Percentiles rank a stretch among this genome's conserved stretches.
These are phyloP conservation scores for Saccharomycopsis hybrid DNA, from an alignment of 1,139 yeast genomes.

Conservation along the genomic window DNA sequence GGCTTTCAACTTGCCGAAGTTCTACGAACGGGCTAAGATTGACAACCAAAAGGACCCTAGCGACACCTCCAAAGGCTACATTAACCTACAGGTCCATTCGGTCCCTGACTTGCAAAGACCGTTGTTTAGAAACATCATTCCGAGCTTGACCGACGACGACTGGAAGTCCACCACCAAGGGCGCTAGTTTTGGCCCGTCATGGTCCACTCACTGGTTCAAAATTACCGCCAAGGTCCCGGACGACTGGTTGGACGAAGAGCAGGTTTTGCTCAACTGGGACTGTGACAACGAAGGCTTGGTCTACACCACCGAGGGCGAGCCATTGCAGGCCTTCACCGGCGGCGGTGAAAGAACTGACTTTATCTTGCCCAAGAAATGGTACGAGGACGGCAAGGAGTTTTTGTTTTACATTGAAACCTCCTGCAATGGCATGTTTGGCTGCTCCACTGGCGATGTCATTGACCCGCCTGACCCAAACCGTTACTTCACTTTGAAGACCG, in stretches of 20 bases:
- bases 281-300: constrained; percentile 80
- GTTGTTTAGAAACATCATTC: constrained; percentile 61
- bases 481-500: constrained; percentile 56
- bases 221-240: constrained; percentile 56
- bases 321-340: constrained; percentile 81
- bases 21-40: constrained; percentile 58
- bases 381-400: constrained; percentile 34
- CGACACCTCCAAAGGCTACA: constrained; percentile 31
- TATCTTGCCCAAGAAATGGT: constrained; percentile 53
- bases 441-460: constrained; percentile 53
- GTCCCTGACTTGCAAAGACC: constrained; percentile 75
- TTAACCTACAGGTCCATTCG: constrained; percentile 49
- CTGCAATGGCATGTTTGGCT: constrained; percentile 94
- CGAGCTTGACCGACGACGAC: constrained; percentile 35
- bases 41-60: constrained; percentile 31
- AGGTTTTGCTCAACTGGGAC: constrained; percentile 77
- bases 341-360: constrained; percentile 75
- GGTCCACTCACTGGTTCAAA: constrained; percentile 96
- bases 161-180: constrained; percentile 65
- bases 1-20: constrained; percentile 71
- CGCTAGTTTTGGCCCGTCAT: constrained; percentile 84
- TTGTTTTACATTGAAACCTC: constrained; percentile 79
- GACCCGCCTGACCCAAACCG: constrained; percentile 65
- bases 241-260: constrained; percentile 47
- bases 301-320: constrained; percentile 59